Evolutionary conservation across 768 basidiomycete species (phyloP).

Genomic region (Termitomyces sp.): DNA sequence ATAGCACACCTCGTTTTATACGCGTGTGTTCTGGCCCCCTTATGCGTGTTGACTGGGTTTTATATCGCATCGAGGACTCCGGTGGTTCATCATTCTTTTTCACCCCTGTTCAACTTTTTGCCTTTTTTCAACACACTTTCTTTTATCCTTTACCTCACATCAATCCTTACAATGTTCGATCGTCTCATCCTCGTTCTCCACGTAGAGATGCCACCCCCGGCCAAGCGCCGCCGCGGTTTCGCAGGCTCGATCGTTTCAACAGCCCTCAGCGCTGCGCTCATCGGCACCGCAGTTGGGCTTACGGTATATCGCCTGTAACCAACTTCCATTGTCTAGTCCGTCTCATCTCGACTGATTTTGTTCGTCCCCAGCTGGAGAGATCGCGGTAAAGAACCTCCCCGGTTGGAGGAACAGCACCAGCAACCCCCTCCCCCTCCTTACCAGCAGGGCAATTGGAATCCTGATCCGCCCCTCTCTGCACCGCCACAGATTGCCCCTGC

Average conservation of each 20-base stretch:
- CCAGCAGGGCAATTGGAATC: slow-evolving; percentile 53
- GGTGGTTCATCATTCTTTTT: background rate
- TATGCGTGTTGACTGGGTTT: slow-evolving; percentile 9
- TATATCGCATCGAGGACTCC: background rate
- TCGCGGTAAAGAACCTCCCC: slow-evolving; percentile 48
- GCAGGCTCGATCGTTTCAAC: slow-evolving; percentile 81
- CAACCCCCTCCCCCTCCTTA: slow-evolving; percentile 58
- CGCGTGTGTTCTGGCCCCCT: background rate
- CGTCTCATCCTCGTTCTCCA: slow-evolving; percentile 41
- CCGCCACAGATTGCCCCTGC: slow-evolving; percentile 20
- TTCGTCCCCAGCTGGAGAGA: slow-evolving; percentile 62
- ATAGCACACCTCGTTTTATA: slow-evolving; percentile 3
- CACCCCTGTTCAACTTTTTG: background rate
- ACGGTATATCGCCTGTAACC: slow-evolving; percentile 84
- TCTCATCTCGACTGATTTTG: slow-evolving; percentile 2
- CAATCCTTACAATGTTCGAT: slow-evolving; percentile 20
- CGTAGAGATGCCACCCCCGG: slow-evolving; percentile 70
- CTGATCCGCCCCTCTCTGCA: slow-evolving; percentile 20
- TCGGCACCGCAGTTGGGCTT: slow-evolving; percentile 82
- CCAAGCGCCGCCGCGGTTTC: slow-evolving; percentile 76
- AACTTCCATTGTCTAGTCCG: background rate
- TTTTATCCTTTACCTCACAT: slow-evolving; percentile 10
- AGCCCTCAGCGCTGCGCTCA: slow-evolving; percentile 79
- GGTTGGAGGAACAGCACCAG: slow-evolving; percentile 6
- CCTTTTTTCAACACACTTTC: background rate